A percentile compares a stretch with the other conserved stretches of the same genome.
These are phyloP conservation scores for Tuctoria greenei DNA, from an alignment of 176 grass and related monocot genomes.

Conservation along the genomic window DNA sequence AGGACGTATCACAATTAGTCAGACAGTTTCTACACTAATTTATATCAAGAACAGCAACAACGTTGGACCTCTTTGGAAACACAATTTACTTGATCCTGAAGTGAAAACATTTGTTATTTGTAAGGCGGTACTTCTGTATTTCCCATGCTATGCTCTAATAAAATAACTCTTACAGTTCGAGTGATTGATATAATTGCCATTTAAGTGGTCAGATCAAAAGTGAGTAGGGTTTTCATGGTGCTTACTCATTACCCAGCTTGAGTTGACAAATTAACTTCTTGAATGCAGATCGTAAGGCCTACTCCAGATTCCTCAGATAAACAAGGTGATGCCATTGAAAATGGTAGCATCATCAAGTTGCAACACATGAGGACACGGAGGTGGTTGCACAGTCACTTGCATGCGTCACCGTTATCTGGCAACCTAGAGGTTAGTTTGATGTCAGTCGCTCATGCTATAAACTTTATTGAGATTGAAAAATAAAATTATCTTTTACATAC, in stretches of 20 bases:
- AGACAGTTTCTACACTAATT: neutral
- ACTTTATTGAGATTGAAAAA: neutral
- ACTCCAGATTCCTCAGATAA: conserved; percentile 54
- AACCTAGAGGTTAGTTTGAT: conserved; percentile 70
- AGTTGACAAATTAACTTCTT: neutral
- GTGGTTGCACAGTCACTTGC: conserved; percentile 80
- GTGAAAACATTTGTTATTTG: neutral
- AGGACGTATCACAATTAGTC: neutral
- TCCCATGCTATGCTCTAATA: neutral
- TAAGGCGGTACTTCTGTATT: neutral
- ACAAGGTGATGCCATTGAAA: conserved; percentile 65
- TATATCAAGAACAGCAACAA: neutral
- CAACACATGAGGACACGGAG: conserved; percentile 70
- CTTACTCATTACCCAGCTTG: neutral
- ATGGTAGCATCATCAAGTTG: conserved; percentile 54
- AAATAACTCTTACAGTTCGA: neutral
- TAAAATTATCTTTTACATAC: neutral
- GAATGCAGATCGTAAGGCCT: conserved; percentile 53
- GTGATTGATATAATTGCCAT: neutral
- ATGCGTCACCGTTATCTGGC: conserved; percentile 72
- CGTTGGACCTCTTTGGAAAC: neutral
- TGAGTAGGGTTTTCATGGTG: neutral
- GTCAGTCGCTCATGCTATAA: neutral
- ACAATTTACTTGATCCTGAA: neutral
- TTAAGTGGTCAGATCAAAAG: conserved; percentile 14